A percentile compares a stretch with the other conserved stretches of the same genome.
phyloP scores from a whole-genome alignment of 2,329 filamentous ascomycete species.

The Scolecobasidium constrictum region DNA sequence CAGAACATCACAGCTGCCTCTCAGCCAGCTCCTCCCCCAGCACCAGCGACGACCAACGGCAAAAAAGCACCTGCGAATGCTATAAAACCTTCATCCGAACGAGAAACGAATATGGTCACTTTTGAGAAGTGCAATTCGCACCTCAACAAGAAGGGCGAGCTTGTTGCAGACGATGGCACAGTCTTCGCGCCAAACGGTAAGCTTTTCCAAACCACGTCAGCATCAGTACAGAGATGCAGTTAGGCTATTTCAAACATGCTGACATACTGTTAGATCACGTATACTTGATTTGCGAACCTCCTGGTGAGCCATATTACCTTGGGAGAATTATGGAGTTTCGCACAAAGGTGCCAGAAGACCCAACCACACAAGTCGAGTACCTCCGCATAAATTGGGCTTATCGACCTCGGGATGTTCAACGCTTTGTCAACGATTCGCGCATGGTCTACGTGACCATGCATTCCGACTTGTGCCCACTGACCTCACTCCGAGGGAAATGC shows the following conservation, averaged over 20 bases:
- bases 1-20: slow-evolving; percentile 11
- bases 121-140: slow-evolving; percentile 63
- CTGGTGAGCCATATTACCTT: slow-evolving; percentile 94
- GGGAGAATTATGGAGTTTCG: slow-evolving; percentile 98
- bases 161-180: slow-evolving; percentile 86
- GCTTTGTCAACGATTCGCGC: slow-evolving; percentile 82
- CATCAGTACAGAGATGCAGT: slow-evolving; percentile 12
- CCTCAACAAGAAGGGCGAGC: slow-evolving; percentile 58
- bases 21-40: slow-evolving; percentile 16
- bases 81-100: slow-evolving; percentile 18
- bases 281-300: slow-evolving; percentile 93
- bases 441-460: slow-evolving; percentile 97
- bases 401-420: slow-evolving; percentile 87
- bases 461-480: slow-evolving; percentile 87
- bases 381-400: slow-evolving; percentile 98
- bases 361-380: slow-evolving; percentile 64
- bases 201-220: slow-evolving; percentile 17
- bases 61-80: not conserved
- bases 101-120: slow-evolving; percentile 77
- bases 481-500: slow-evolving; percentile 87
- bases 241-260: slow-evolving; percentile 9
- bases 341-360: slow-evolving; percentile 62
- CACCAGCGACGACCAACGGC: not conserved
- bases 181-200: slow-evolving; percentile 75
- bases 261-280: slow-evolving; percentile 54